Evolutionary conservation across 2,329 filamentous ascomycete genomes (phyloP).

Genomic region (Metarhizium guizhouense): DNA sequence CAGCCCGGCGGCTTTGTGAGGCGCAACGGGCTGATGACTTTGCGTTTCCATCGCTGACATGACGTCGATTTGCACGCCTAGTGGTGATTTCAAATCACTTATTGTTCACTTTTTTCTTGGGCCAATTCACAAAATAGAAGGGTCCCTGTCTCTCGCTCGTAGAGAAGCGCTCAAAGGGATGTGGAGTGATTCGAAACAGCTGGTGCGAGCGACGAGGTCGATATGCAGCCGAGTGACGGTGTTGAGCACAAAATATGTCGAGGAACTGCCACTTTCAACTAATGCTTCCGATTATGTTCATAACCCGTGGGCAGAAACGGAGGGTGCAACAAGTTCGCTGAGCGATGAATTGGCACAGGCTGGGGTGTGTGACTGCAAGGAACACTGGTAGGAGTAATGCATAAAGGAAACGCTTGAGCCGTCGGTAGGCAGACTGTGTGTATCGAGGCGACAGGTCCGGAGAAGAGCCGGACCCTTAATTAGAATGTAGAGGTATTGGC

Average conservation of each 20-base stretch:
- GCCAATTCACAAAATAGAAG: not conserved
- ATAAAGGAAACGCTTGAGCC: not conserved
- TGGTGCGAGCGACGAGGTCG: not conserved
- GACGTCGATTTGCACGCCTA: not conserved
- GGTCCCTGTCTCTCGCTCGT: not conserved
- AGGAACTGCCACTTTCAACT: not conserved
- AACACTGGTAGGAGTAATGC: not conserved
- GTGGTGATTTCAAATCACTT: not conserved
- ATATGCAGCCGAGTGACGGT: not conserved
- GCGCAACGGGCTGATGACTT: slow-evolving; percentile 7
- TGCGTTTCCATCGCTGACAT: slow-evolving; percentile 11
- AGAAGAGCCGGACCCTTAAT: not conserved
- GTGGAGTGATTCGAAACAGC: not conserved
- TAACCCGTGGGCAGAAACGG: not conserved
- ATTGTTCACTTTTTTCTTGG: not conserved
- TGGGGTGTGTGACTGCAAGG: not conserved
- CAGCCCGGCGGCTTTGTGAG: slow-evolving; percentile 26
- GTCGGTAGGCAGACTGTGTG: not conserved
- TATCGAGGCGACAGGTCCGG: not conserved
- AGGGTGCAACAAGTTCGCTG: not conserved
- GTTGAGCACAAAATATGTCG: not conserved
- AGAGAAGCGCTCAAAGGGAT: not conserved
- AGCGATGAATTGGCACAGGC: not conserved
- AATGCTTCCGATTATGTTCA: not conserved
- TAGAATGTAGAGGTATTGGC: not conserved